These are phyloP conservation scores for Linnemannia hyalina DNA, from an alignment of 192 early-diverging fungal species.

Conservation along the genomic window DNA sequence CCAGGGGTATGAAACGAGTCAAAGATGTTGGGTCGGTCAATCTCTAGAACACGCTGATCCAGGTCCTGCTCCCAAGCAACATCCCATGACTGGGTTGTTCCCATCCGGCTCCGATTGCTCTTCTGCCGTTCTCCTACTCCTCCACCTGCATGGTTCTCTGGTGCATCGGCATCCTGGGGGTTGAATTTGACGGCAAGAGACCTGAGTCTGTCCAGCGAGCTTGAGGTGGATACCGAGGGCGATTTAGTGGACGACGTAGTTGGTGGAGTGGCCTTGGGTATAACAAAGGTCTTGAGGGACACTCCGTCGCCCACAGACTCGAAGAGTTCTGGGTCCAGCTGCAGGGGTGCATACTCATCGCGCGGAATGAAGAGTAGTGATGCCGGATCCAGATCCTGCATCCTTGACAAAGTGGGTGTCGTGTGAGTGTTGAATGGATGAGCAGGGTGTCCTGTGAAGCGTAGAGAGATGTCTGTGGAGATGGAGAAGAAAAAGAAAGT, in stretches of 20 bases:
- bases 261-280: neutral
- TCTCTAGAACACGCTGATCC: conserved; percentile 25
- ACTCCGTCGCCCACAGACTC: conserved; percentile 32
- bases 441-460: neutral
- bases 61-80: conserved; percentile 20
- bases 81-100: neutral
- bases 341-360: conserved; percentile 22
- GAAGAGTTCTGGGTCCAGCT: conserved; percentile 28
- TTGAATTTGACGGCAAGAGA: conserved; percentile 12
- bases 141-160: neutral
- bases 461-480: neutral
- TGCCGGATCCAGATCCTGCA: conserved; percentile 44
- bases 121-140: neutral
- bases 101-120: neutral
- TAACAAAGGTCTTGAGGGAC: conserved; percentile 3
- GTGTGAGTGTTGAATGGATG: neutral
- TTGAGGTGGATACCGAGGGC: neutral
- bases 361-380: conserved; percentile 26
- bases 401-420: neutral
- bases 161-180: neutral
- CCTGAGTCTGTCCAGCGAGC: neutral
- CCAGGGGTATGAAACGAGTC: neutral
- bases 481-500: neutral
- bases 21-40: conserved; percentile 26
- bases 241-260: neutral